Evolutionary conservation across 768 basidiomycete genomes (phyloP), one percentile per base, ranked within the genome.

Genomic region (Tulasnella sp.): DNA sequence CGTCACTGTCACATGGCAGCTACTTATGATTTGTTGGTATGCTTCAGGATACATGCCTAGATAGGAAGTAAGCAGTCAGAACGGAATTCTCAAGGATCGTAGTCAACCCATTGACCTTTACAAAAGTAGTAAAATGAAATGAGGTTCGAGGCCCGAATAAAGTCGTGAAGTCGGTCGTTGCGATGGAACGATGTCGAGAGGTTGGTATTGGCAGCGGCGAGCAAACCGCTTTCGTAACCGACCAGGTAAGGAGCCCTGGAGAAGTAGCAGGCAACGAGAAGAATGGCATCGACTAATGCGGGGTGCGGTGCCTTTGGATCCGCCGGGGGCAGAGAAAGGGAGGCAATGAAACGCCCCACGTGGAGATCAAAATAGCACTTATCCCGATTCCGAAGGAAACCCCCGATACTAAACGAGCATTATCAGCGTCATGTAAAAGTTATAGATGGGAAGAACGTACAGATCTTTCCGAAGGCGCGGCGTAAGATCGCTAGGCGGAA

Each of bases 1-100:
- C 82, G 94, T 93, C 42, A 94, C 85, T 12, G 91, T 90, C 71
- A 95, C 40, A 46, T 46, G 73, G 6, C 40, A 42, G 31, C 78
- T 79, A 10, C n/a, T 40, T 9, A 38, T 38, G 46, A 79, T 52
- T 46, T 79, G 78, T 38, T 73, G 71, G 31, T 79, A 44, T 9
- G 78, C 78, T 27, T 79, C 78, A 19, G 40, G 19, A n/a, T 79
- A 73, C 71, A 72, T 38, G 1, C 78, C 73, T 79, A 79, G 19
- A 31, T 46, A 38, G 34, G 19, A 34, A 40, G n/a, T 24, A 38
- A 71, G 39, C 7, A 5, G 42, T 8, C 16, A 31, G 44, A 71
- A 58, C 34, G n/a, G 76, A 3, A 52, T 21, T 40, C 71, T 27
- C 73, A 58, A 38, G 68, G 42, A 24, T 40, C 19, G 38, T 21